Base-by-base conservation (phyloP, 257 asterid species). In the Solanum sejunctum region DNA sequence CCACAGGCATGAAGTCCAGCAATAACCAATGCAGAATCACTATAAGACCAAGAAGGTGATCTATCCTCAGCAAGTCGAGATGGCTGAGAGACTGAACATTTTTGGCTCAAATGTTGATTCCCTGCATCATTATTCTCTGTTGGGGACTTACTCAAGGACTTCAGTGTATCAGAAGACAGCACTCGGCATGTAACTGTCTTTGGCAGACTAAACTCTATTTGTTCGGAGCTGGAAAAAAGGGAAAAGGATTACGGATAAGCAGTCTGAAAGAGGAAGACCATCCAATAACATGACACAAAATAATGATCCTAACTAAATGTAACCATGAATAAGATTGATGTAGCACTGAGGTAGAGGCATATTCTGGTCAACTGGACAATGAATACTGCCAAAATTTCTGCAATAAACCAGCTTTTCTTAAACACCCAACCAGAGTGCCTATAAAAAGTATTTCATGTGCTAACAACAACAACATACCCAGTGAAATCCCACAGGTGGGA, bases 1-100 rank as follows among this genome's bases (percentile, higher is more conserved):
- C 99, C 99, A 84, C 99, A 96, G 54, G 99, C 97, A 91, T 94
- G 98, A 85, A 96, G 98, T 85, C 99, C 99, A 82, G 99, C 97
- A 79, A 96, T 93, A 85, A 96, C 87, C 85, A 94, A 88, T 39
- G 95, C 83, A 83, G 97, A 85, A 45, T 80, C 88, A 84, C 82
- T 86, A 83, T 72, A 79, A 52, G 86, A 81, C 63, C 89, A 85
- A 52, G 90, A 85, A 81, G 43, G 43, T 52, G 45, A 21, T 83
- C 84, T 84, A 84, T 86, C 89, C 84, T 28, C 67, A 75, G 60
- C 49, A 77, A 75, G 85, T 85, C 87, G 89, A 57, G 80, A 78
- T 71, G 86, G 80, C 41, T 87, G 86, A 81, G 61, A 85, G 51
- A 73, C 85, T 60, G 85, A 47, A 5, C 84, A 80, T 45, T 77